Evolutionary conservation across 2,329 filamentous ascomycete species (phyloP), one percentile per base, ranked within the genome.

Genomic region (Monilinia laxa): DNA sequence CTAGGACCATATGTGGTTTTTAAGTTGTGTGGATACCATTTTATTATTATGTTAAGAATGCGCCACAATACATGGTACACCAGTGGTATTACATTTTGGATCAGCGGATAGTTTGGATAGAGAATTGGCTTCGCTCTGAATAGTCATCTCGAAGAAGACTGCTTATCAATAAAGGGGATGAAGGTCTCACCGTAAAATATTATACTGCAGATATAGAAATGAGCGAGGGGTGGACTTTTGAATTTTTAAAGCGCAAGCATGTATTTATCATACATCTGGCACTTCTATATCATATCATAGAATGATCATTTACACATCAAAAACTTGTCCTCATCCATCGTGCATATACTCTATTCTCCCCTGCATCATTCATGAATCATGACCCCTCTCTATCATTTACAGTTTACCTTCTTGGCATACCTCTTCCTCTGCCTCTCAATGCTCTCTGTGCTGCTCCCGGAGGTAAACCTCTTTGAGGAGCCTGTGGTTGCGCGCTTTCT

Each of bases 361-460:
- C 60, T 53, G 51, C 58, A 58, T 60, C 56, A 42, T 60, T 68
- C 62, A 66, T 62, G 56, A 53, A 60, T 65, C 45, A 58, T 64
- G 58, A 55, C 64, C 35, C 18, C 12, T 53, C 42, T 20, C n/a
- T 62, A 51, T 38, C 28, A 23, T 70, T 38, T 51, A 42, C 52
- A 35, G 23, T 62, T 68, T 75, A 76, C 67, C 75, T 62, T 73
- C 91, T 87, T 35, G 95, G 94, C 93, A 98, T 95, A 47, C 92
- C 92, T 66, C 92, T 88, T 70, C 93, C 93, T 73, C 92, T 83
- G 68, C 90, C 91, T 70, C 93, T 85, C 72, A 98, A 80, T 53
- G 93, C 94, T 75, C 94, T 85, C 82, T 98, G 94, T 14, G 94
- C 93, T 28, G 94, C 93, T 72, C 90, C 91, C 1, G 89, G 89